These are phyloP conservation scores for Cyberlindnera bimundalis DNA, from an alignment of 805 yeast species.

Conservation along the genomic window DNA sequence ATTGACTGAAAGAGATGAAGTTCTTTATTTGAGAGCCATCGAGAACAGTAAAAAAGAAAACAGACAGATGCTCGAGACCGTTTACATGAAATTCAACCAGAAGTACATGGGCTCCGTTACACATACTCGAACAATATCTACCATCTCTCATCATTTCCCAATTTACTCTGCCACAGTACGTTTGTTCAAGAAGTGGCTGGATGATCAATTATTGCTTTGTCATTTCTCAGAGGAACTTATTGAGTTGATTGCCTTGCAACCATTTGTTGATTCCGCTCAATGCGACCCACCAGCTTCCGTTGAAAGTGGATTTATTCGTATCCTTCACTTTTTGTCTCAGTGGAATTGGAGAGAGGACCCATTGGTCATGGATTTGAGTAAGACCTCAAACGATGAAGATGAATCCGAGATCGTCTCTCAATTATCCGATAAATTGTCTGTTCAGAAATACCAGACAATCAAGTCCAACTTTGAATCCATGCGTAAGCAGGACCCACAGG, in stretches of 20 bases:
- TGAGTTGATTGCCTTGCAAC: conserved; percentile 78
- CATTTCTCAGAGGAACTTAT: conserved; percentile 76
- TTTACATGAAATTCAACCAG: conserved; percentile 60
- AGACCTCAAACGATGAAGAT: conserved; percentile 39
- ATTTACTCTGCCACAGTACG: conserved; percentile 78
- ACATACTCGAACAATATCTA: conserved; percentile 77
- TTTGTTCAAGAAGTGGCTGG: conserved; percentile 85
- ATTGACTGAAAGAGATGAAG: conserved; percentile 79
- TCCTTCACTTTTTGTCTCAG: conserved; percentile 60
- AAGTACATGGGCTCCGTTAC: conserved; percentile 64
- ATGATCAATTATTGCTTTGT: conserved; percentile 67
- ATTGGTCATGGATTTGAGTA: conserved; percentile 71
- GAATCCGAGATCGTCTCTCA: conserved; percentile 38
- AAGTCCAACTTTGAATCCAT: conserved; percentile 62
- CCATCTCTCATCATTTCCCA: conserved; percentile 67
- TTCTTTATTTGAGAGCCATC: conserved; percentile 68
- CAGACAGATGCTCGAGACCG: conserved; percentile 54
- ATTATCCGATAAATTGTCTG: conserved; percentile 58
- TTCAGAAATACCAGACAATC: conserved; percentile 58
- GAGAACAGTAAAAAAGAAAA: conserved; percentile 59
- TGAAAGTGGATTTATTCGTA: conserved; percentile 76
- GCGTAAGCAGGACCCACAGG: conserved; percentile 78
- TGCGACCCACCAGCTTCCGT: conserved; percentile 75
- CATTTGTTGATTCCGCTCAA: conserved; percentile 88
- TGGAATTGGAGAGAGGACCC: conserved; percentile 98